Evolutionary conservation across 1,284 basidiomycete species (phyloP), one percentile per base, ranked within the genome.

Genomic region (Xerocomus minutiporus): DNA sequence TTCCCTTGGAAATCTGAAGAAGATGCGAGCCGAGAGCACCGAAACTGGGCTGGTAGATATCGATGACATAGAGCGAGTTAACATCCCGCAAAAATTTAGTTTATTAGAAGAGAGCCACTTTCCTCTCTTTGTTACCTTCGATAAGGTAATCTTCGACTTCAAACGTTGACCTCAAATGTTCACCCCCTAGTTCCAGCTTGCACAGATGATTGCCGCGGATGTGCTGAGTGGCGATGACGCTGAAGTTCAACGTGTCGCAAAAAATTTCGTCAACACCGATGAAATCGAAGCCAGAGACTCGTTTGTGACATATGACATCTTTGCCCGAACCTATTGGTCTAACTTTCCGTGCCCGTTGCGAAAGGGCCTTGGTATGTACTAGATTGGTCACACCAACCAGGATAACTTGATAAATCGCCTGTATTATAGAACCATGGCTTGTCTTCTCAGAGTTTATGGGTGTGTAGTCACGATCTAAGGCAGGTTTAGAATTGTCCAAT

Each of bases 381-480:
- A 5, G 8, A 46, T 13, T 15, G 34, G 4, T 29, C 6, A 15
- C 49, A n/a, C 40, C 23, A 4, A 32, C 4, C 11, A 25, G 42
- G 42, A 3, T 7, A 8, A 1, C 26, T 43, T 48, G 34, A 52
- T 41, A 9, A 9, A 4, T 40, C 42, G 41, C 42, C 26, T 34
- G 20, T 46, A 35, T 52, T 1, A 25, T 52, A 85, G 86, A 85
- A 62, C 75, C 84, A 0, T 73, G 79, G 3, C 71, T 86, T 8
- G 80, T 86, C 3, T 90, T 80, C 58, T 80, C 76, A n/a, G 86
- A 90, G 58, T 73, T 89, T 40, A 75, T 88, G 58, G 85, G 84
- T 79, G 54, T 15, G 64, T 46, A 60, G 11, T 29, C 17, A 12
- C 36, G 35, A 15, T 17, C 25, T 3, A 39, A 44, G 6, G 8